phyloP scores from a whole-genome alignment of 129 eudicot species.

The Flaveria linearis region DNA sequence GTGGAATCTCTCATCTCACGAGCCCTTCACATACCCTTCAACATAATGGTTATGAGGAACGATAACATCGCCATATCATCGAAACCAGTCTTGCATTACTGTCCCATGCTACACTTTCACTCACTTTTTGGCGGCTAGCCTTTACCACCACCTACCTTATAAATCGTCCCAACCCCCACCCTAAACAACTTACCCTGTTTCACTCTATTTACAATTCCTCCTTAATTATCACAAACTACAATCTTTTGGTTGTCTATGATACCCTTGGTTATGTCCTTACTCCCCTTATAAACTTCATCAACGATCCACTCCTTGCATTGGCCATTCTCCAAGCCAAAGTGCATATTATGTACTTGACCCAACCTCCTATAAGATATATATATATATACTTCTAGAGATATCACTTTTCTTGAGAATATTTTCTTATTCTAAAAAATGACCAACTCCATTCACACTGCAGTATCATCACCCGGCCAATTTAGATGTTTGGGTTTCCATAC shows the following conservation, averaged over 20 bases:
- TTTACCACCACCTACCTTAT: not conserved
- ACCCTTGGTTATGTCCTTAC: not conserved
- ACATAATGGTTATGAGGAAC: no score
- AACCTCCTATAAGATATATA: not conserved
- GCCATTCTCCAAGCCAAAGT: no score
- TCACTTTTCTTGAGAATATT: not conserved
- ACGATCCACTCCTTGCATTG: no score
- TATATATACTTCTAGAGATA: not conserved
- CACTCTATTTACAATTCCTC: not conserved
- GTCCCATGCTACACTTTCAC: not conserved
- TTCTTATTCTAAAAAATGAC: not conserved
- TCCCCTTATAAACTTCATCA: no score
- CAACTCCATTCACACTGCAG: not conserved
- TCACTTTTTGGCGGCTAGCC: conserved; percentile 11
- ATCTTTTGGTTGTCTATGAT: conserved; percentile 20
- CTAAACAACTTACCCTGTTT: conserved; percentile 10
- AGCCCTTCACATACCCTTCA: conserved; percentile 7
- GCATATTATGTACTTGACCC: not conserved
- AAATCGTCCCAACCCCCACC: conserved; percentile 3
- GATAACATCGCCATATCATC: no score
- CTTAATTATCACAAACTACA: conserved; percentile 17
- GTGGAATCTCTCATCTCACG: conserved; percentile 14
- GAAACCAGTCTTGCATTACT: not conserved
- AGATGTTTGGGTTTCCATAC: not conserved
- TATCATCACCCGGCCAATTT: not conserved